Evolutionary conservation across 1,284 basidiomycete species (phyloP).

Genomic region (Ceratobasidium papillatum): DNA sequence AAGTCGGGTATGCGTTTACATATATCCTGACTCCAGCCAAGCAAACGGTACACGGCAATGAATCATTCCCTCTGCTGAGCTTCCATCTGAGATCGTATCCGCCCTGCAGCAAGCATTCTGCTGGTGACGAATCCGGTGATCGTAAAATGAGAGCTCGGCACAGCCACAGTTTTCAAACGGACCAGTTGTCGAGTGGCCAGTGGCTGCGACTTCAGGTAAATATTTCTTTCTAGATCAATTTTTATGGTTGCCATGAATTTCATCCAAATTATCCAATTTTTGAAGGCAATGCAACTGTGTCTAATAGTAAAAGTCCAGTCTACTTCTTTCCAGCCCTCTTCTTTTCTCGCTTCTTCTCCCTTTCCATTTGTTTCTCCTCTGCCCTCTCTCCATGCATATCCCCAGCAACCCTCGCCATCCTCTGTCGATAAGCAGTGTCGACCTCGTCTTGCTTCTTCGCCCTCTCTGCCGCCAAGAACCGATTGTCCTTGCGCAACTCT

Average conservation of each 20-base stretch:
- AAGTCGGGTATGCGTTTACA: not conserved
- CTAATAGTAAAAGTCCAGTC: not conserved
- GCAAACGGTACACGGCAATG: not conserved
- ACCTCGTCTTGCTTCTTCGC: slow-evolving; percentile 85
- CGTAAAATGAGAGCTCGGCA: not conserved
- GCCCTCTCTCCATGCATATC: slow-evolving; percentile 89
- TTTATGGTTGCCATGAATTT: not conserved
- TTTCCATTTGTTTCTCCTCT: slow-evolving; percentile 93
- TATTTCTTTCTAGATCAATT: not conserved
- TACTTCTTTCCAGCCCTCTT: slow-evolving; percentile 64
- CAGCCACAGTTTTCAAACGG: not conserved
- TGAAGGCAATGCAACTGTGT: not conserved
- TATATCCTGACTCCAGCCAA: not conserved
- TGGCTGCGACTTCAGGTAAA: not conserved
- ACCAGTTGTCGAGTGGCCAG: too few relatives aligned
- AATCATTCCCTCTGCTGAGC: not conserved
- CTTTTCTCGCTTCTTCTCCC: slow-evolving; percentile 80
- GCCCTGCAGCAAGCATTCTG: not conserved
- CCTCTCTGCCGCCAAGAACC: slow-evolving; percentile 90
- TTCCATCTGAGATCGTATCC: not conserved
- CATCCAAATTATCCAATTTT: not conserved
- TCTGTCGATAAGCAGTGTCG: slow-evolving; percentile 78
- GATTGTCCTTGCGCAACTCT: slow-evolving; percentile 94
- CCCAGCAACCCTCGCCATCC: slow-evolving; percentile 84
- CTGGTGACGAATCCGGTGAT: too few relatives aligned